These are phyloP conservation scores for Auriculariales sp. DNA, from an alignment of 768 basidiomycete genomes.

Conservation along the genomic window DNA sequence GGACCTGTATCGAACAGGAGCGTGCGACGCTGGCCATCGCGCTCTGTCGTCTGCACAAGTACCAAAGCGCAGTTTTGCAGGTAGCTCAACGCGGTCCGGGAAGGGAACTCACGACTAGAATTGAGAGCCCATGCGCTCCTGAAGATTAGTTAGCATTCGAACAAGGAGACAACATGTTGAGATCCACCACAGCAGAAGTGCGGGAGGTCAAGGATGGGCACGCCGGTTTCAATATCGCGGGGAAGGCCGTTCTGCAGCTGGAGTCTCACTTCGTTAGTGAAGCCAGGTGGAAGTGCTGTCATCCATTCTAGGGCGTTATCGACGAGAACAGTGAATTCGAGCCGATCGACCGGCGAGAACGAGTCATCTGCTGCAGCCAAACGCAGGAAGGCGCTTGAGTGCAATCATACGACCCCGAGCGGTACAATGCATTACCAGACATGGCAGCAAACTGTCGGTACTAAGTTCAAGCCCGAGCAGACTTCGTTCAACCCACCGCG, in stretches of 20 bases:
- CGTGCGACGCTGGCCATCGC: constrained; percentile 29
- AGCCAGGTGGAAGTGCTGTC: constrained; percentile 65
- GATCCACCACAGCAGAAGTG: constrained; percentile 54
- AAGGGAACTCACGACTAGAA: constrained; percentile 42
- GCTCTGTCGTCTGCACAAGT: constrained; percentile 3
- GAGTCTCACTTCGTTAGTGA: constrained; percentile 52
- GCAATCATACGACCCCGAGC: no score
- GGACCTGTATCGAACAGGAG: constrained; percentile 79
- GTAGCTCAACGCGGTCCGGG: not conserved
- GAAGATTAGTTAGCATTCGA: not conserved
- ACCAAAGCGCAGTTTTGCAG: not conserved
- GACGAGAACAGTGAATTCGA: constrained; percentile 50
- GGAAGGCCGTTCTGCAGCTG: constrained; percentile 40
- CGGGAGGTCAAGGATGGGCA: constrained; percentile 58
- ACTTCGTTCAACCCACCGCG: no score
- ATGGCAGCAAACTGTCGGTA: no score
- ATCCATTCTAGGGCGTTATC: constrained; percentile 81
- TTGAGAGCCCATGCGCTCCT: constrained; percentile 81
- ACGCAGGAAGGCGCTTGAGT: no score
- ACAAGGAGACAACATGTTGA: not conserved
- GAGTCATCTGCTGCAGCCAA: no score
- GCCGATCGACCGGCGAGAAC: constrained; percentile 18
- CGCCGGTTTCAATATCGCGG: constrained; percentile 29
- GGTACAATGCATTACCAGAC: no score
- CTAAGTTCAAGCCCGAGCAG: no score